Percentiles rank a stretch among this genome's conserved stretches.
Evolutionary conservation across 345 rosid species (phyloP).

Genomic region (Physaria fendleri): DNA sequence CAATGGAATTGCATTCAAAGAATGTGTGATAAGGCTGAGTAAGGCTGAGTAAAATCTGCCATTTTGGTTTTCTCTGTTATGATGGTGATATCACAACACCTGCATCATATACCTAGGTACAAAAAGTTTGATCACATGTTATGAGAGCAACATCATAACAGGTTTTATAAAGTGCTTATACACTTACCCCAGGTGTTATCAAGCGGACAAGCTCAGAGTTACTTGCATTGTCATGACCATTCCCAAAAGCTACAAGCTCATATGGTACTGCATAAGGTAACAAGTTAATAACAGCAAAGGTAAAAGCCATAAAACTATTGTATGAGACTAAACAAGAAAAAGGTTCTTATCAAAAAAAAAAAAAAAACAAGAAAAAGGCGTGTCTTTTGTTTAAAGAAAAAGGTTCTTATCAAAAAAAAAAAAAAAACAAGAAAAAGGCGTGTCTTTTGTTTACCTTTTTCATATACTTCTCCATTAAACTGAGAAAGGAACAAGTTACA

Average conservation of each 20-base stretch:
- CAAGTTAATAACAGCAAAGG: conserved; percentile 54
- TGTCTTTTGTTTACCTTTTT: not conserved
- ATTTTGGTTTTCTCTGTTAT: conserved; percentile 55
- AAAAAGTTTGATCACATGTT: not conserved
- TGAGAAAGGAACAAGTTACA: not conserved
- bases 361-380: no score
- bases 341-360: no score
- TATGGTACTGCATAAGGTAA: conserved; percentile 86
- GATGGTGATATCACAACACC: conserved; percentile 61
- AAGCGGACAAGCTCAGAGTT: conserved; percentile 48
- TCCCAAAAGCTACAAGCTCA: conserved; percentile 54
- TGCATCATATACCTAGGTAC: conserved; percentile 52
- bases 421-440: no score
- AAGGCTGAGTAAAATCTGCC: conserved; percentile 84
- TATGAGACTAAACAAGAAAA: not conserved
- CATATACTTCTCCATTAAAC: not conserved
- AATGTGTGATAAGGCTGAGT: no score
- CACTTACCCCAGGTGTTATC: conserved; percentile 59
- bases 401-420: no score
- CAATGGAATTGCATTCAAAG: no score
- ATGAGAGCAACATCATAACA: conserved; percentile 2
- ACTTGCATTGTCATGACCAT: conserved; percentile 48
- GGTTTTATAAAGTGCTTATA: not conserved
- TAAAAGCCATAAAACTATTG: not conserved
- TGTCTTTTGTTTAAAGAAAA: conserved; percentile 10